phyloP scores from a whole-genome alignment of 768 basidiomycete genomes.

The Exidia glandulosa region DNA sequence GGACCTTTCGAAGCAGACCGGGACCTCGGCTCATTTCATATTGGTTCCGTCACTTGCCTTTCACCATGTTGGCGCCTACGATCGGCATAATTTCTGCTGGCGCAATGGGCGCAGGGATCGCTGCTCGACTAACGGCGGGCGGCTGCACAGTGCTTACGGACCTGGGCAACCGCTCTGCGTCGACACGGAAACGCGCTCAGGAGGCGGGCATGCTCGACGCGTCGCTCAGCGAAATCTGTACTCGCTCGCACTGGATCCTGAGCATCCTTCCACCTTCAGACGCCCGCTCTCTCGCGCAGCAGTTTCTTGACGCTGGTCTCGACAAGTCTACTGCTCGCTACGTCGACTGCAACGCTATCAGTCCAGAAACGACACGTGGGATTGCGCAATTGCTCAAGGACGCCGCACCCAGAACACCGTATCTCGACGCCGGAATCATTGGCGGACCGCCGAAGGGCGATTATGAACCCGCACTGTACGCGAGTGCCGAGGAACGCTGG shows the following conservation, averaged over 20 bases:
- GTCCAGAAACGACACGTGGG: constrained; percentile 34
- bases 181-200: constrained; percentile 35
- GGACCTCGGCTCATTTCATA: too few species aligned
- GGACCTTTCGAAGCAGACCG: too few species aligned
- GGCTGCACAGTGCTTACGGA: constrained; percentile 46
- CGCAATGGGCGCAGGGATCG: constrained; percentile 51
- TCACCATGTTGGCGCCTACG: too few species aligned
- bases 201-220: constrained; percentile 41
- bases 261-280: constrained; percentile 50
- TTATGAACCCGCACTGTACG: constrained; percentile 47
- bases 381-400: constrained; percentile 36
- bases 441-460: constrained; percentile 37
- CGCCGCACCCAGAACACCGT: constrained; percentile 26
- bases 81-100: constrained; percentile 46
- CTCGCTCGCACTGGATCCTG: constrained; percentile 34
- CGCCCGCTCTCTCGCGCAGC: constrained; percentile 33
- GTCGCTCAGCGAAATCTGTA: constrained; percentile 25
- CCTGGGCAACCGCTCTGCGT: constrained; percentile 41
- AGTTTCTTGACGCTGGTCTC: constrained; percentile 21
- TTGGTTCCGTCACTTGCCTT: too few species aligned
- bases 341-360: constrained; percentile 51
- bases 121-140: constrained; percentile 30
- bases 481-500: constrained; percentile 29
- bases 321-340: constrained; percentile 22
- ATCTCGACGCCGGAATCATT: constrained; percentile 45